These are phyloP conservation scores for Aspergillus baeticus DNA, from an alignment of 495 filamentous ascomycete species.

Conservation along the genomic window DNA sequence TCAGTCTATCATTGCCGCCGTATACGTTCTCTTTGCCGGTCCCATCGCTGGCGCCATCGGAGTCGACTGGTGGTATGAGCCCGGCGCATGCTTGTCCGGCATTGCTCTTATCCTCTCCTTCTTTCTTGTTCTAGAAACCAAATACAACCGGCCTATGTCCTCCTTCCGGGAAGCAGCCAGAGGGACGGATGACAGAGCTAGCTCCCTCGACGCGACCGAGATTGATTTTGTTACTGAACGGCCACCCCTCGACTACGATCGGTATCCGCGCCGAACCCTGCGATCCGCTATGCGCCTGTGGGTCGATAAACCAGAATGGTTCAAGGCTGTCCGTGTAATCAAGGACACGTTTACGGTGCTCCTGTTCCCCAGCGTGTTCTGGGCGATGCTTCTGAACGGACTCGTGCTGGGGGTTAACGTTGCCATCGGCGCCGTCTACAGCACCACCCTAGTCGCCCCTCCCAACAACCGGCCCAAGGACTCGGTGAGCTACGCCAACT, in stretches of 20 bases:
- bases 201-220: background rate
- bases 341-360: constrained; percentile 25
- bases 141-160: constrained; percentile 34
- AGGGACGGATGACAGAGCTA: background rate
- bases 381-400: constrained; percentile 37
- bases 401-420: constrained; percentile 37
- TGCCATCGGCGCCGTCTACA: constrained; percentile 37
- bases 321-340: too few species aligned
- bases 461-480: constrained; percentile 36
- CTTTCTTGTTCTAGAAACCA: constrained; percentile 69
- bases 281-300: constrained; percentile 29
- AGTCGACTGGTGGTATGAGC: constrained; percentile 36
- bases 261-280: constrained; percentile 22
- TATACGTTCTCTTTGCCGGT: constrained; percentile 32
- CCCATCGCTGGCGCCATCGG: constrained; percentile 36
- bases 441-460: constrained; percentile 25
- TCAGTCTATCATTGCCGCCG: constrained; percentile 27
- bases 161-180: constrained; percentile 21
- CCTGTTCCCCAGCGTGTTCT: constrained; percentile 42
- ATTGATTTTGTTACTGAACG: constrained; percentile 11
- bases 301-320: constrained; percentile 30
- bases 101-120: constrained; percentile 56
- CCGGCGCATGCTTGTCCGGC: constrained; percentile 27
- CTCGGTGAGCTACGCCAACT: constrained; percentile 32
- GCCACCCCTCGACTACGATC: constrained; percentile 26